Conservation (phyloP, 768 basidiomycete species). For the Suillus spraguei region DNA sequence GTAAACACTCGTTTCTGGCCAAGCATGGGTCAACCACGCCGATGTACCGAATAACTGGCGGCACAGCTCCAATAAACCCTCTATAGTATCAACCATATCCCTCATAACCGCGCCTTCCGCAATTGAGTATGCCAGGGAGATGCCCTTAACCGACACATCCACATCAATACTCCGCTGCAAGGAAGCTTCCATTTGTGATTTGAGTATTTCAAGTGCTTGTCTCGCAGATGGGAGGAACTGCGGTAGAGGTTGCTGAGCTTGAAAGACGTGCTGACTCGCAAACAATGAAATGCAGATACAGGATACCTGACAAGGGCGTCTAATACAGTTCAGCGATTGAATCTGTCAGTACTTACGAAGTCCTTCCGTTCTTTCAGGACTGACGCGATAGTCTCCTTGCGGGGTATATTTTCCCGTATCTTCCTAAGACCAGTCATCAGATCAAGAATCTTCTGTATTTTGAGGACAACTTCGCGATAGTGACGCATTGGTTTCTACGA, state of each 20-base stretch:
- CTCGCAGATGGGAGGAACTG: constrained; percentile 52
- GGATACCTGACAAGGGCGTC: constrained; percentile 34
- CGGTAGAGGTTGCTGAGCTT: constrained; percentile 47
- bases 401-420: constrained; percentile 48
- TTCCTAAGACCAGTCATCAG: constrained; percentile 48
- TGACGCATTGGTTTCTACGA: constrained; percentile 48
- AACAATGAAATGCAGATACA: constrained; percentile 50
- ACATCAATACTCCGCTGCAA: constrained; percentile 31
- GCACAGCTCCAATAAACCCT: constrained; percentile 41
- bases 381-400: constrained; percentile 42
- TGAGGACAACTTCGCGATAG: constrained; percentile 40
- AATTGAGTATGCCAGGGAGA: constrained; percentile 43
- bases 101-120: constrained; percentile 46
- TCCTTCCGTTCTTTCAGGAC: constrained; percentile 45
- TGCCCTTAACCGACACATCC: constrained; percentile 33
- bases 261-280: constrained; percentile 50
- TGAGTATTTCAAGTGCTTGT: constrained; percentile 40
- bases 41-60: constrained; percentile 48
- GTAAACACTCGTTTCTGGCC: neutral
- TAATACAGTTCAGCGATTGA: constrained; percentile 1
- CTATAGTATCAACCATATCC: constrained; percentile 44
- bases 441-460: constrained; percentile 45
- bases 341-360: constrained; percentile 31
- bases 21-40: constrained; percentile 38
- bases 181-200: constrained; percentile 35